phyloP scores from a whole-genome alignment of 805 yeast genomes.

The Lachancea nothofagi region DNA sequence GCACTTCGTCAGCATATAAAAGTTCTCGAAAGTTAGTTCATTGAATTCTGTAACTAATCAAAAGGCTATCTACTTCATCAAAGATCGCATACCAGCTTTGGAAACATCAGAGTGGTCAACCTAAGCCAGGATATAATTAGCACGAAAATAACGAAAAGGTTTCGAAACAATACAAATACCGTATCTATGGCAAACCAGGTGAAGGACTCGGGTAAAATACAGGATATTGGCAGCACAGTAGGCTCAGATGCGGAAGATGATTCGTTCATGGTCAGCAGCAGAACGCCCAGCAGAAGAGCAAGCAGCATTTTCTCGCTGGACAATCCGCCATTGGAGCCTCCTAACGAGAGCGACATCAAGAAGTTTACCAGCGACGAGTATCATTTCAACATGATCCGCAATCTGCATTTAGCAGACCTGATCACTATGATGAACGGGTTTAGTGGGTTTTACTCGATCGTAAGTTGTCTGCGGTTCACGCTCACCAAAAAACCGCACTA shows the following conservation, averaged over 20 bases:
- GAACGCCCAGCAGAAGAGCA: slow-evolving; percentile 45
- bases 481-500: slow-evolving; percentile 63
- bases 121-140: no score
- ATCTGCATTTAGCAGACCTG: slow-evolving; percentile 91
- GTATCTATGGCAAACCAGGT: no score
- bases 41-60: no score
- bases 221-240: slow-evolving; percentile 6
- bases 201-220: neutral
- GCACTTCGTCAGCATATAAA: no score
- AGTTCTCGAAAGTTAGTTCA: no score
- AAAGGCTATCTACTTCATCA: no score
- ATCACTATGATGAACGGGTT: slow-evolving; percentile 92
- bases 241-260: slow-evolving; percentile 17
- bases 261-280: slow-evolving; percentile 18
- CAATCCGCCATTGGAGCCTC: slow-evolving; percentile 58
- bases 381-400: slow-evolving; percentile 80
- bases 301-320: slow-evolving; percentile 52
- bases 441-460: slow-evolving; percentile 85
- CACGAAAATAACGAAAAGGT: neutral
- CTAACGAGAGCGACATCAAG: slow-evolving; percentile 68
- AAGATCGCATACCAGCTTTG: no score
- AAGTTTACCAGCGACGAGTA: slow-evolving; percentile 78
- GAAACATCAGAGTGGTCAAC: no score
- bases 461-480: slow-evolving; percentile 78
- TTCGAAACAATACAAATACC: neutral